phyloP scores from a whole-genome alignment of 2,329 filamentous ascomycete genomes.

The Aspergillus sp. region DNA sequence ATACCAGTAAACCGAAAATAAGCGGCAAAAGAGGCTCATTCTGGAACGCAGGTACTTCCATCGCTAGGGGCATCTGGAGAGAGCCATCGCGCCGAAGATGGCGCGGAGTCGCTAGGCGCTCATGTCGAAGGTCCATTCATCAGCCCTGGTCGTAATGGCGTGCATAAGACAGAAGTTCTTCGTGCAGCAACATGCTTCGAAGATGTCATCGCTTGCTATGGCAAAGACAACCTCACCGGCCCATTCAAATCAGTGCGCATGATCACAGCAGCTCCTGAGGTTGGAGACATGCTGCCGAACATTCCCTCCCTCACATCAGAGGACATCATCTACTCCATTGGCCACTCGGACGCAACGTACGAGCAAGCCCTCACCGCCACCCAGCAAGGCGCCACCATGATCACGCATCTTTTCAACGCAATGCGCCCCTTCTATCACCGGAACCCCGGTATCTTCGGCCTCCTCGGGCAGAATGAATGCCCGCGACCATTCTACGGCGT shows the following conservation, averaged over 20 bases:
- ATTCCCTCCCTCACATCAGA: slow-evolving; percentile 67
- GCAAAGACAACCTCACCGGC: slow-evolving; percentile 62
- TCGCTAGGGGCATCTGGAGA: slow-evolving; percentile 72
- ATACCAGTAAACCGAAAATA: neutral
- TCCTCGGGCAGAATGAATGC: slow-evolving; percentile 68
- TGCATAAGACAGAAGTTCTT: slow-evolving; percentile 76
- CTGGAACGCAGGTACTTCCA: slow-evolving; percentile 58
- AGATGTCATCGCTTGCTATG: slow-evolving; percentile 61
- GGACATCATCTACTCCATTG: slow-evolving; percentile 76
- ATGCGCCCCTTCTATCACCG: slow-evolving; percentile 90
- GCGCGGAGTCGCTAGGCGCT: slow-evolving; percentile 83
- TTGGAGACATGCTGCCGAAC: slow-evolving; percentile 66
- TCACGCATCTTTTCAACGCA: slow-evolving; percentile 92
- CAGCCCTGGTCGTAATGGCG: slow-evolving; percentile 78
- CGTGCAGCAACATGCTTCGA: slow-evolving; percentile 63
- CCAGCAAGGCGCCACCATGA: slow-evolving; percentile 77
- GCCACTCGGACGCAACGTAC: slow-evolving; percentile 85
- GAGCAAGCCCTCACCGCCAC: slow-evolving; percentile 75
- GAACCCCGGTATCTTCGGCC: slow-evolving; percentile 86
- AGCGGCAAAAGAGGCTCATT: neutral
- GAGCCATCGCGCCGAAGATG: slow-evolving; percentile 62
- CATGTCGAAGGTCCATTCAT: slow-evolving; percentile 93
- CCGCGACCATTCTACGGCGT: slow-evolving; percentile 76
- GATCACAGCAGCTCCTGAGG: slow-evolving; percentile 84
- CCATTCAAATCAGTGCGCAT: slow-evolving; percentile 61